Conservation (phyloP, 495 filamentous ascomycete species). For the Xylaria castorea region DNA sequence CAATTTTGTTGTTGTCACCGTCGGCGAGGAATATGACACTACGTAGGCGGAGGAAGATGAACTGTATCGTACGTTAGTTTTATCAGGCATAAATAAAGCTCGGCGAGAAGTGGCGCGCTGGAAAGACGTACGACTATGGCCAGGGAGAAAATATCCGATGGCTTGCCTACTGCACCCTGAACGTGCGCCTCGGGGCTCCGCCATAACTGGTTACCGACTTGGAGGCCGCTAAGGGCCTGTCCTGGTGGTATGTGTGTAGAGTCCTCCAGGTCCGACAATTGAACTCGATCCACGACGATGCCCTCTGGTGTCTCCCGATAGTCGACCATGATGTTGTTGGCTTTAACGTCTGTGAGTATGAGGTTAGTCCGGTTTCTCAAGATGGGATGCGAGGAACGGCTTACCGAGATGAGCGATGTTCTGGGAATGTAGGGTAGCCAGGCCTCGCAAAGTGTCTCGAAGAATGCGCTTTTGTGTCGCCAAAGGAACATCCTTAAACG, state of each 20-base stretch:
- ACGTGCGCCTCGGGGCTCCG: constrained; percentile 47
- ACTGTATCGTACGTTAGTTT: constrained; percentile 33
- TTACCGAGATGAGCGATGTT: constrained; percentile 52
- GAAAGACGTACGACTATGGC: constrained; percentile 45
- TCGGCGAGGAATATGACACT: constrained; percentile 52
- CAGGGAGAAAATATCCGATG: constrained; percentile 48
- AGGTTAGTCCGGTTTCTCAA: constrained; percentile 20
- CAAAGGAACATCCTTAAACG: constrained; percentile 47
- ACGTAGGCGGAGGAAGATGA: constrained; percentile 46
- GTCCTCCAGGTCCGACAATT: constrained; percentile 53
- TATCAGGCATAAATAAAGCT: not conserved
- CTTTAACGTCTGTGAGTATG: constrained; percentile 42
- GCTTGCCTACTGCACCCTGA: constrained; percentile 40
- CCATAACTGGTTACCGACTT: constrained; percentile 49
- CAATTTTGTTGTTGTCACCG: constrained; percentile 51
- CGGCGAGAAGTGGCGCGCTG: not conserved
- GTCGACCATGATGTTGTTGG: constrained; percentile 49
- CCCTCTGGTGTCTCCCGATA: constrained; percentile 40
- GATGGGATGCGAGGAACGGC: not conserved
- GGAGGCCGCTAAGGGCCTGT: constrained; percentile 39
- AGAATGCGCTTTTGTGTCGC: constrained; percentile 51
- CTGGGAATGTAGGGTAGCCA: constrained; percentile 54
- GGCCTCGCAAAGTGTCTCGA: constrained; percentile 50
- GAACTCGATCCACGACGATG: constrained; percentile 46
- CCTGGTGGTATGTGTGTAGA: constrained; percentile 51